These are phyloP conservation scores for Physaria fendleri DNA, from an alignment of 345 rosid genomes.

Conservation along the genomic window DNA sequence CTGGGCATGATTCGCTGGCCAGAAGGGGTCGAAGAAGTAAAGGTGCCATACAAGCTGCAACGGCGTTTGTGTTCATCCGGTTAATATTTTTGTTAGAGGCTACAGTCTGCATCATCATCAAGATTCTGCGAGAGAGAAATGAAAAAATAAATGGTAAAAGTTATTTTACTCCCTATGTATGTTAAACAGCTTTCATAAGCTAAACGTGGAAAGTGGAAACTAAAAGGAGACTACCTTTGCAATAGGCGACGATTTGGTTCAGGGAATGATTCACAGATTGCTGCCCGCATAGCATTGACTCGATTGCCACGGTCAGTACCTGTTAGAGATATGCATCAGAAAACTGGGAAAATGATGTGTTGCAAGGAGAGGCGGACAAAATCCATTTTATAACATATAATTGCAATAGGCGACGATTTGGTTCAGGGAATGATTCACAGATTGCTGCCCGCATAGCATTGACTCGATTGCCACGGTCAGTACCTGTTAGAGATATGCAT, in stretches of 20 bases:
- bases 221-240: constrained; percentile 56
- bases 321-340: constrained; percentile 22
- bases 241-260: constrained; percentile 94
- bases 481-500: constrained; percentile 39
- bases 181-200: not conserved
- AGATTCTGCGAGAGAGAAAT: constrained; percentile 52
- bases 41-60: constrained; percentile 99
- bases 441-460: constrained; percentile 82
- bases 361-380: not conserved
- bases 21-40: constrained; percentile 97
- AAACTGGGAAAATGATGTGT: constrained; percentile 4
- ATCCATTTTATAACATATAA: no score
- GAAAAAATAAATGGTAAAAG: constrained; percentile 8
- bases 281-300: constrained; percentile 74
- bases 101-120: constrained; percentile 82
- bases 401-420: constrained; percentile 87
- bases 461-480: constrained; percentile 60
- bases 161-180: not conserved
- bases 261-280: constrained; percentile 92
- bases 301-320: constrained; percentile 65
- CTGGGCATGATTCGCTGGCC: constrained; percentile 96
- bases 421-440: constrained; percentile 95
- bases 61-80: constrained; percentile 95
- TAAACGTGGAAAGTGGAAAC: not conserved
- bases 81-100: constrained; percentile 71